phyloP scores from a whole-genome alignment of 2,329 filamentous ascomycete species.

The Pseudopyrenochaeta lycopersici region DNA sequence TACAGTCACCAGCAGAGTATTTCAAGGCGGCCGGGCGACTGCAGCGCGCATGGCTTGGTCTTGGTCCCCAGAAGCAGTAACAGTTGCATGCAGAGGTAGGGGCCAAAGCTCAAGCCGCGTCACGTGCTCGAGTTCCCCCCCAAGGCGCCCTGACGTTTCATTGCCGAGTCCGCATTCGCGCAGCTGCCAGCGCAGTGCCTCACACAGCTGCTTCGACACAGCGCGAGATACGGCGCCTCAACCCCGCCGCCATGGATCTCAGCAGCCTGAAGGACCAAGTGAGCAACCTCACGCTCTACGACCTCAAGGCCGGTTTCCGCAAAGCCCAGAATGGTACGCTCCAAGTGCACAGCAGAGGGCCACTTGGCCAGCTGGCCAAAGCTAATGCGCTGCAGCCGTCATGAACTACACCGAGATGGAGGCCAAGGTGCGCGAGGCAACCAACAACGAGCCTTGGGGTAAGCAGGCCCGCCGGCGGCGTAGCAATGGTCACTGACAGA shows the following conservation, averaged over 20 bases:
- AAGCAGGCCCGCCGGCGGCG: conserved; percentile 64
- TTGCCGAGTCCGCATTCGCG: conserved; percentile 12
- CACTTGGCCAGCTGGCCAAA: conserved; percentile 31
- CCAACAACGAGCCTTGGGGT: conserved; percentile 99
- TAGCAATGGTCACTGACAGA: conserved; percentile 18
- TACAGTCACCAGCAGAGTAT: too few relatives aligned
- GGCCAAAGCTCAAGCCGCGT: neutral
- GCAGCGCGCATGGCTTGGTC: neutral
- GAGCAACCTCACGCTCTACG: conserved; percentile 91
- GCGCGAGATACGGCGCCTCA: conserved; percentile 8
- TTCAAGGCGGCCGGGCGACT: too few relatives aligned
- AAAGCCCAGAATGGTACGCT: conserved; percentile 93
- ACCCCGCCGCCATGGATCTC: conserved; percentile 75
- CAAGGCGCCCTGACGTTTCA: conserved; percentile 12
- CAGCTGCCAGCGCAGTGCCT: conserved; percentile 11
- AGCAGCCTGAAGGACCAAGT: conserved; percentile 85
- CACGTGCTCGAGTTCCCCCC: neutral
- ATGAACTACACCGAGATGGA: conserved; percentile 91
- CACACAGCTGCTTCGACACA: conserved; percentile 4
- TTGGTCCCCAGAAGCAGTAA: too few relatives aligned
- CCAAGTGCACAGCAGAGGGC: conserved; percentile 1
- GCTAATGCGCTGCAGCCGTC: conserved; percentile 69
- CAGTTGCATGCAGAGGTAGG: neutral
- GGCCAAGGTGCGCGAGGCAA: conserved; percentile 88
- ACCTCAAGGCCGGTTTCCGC: conserved; percentile 91